These are phyloP conservation scores for Panaeolus papilionaceus DNA, from an alignment of 768 basidiomycete species.

Conservation along the genomic window DNA sequence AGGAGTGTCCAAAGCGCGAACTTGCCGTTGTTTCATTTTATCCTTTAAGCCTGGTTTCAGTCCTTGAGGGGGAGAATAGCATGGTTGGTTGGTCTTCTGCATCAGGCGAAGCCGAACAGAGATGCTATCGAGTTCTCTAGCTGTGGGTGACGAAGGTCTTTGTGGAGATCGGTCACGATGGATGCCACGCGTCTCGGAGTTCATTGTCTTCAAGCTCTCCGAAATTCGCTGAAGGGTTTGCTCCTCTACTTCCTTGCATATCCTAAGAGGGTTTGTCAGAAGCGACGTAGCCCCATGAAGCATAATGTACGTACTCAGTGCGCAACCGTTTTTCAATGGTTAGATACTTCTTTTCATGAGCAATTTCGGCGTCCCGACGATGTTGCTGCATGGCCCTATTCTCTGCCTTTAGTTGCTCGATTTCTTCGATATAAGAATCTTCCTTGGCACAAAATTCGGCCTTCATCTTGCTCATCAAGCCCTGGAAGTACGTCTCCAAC, in stretches of 20 bases:
- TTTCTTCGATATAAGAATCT: neutral
- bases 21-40: constrained; percentile 11
- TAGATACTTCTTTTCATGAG: constrained; percentile 13
- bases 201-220: constrained; percentile 10
- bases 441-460: neutral
- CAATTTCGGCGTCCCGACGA: neutral
- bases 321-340: constrained; percentile 7
- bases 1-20: constrained; percentile 7
- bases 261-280: constrained; percentile 9
- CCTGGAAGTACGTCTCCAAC: constrained; percentile 5
- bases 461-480: neutral
- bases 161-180: neutral
- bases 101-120: constrained; percentile 9
- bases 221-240: constrained; percentile 8
- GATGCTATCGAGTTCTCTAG: neutral
- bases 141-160: neutral
- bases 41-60: constrained; percentile 8
- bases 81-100: constrained; percentile 3
- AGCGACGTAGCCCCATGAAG: neutral
- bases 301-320: constrained; percentile 2
- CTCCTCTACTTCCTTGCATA: constrained; percentile 9
- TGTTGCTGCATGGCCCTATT: neutral
- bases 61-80: neutral
- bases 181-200: neutral
- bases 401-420: constrained; percentile 1